Evolutionary conservation across 2,329 filamentous ascomycete species (phyloP).

Genomic region (Fusarium algeriense): DNA sequence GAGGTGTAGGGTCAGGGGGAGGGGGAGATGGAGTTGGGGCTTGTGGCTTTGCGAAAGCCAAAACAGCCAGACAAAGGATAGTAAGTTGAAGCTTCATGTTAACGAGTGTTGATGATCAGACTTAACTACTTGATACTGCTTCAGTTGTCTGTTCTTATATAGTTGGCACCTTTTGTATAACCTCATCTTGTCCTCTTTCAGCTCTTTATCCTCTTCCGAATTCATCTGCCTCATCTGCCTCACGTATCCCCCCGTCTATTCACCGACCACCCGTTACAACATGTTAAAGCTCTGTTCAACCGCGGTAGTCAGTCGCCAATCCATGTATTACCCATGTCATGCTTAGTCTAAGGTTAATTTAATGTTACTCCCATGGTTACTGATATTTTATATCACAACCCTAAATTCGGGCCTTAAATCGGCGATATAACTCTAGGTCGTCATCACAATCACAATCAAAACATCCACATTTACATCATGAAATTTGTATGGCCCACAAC

Average conservation of each 20-base stretch:
- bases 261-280: neutral
- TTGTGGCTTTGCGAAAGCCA: slow-evolving; percentile 46
- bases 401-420: neutral
- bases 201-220: neutral
- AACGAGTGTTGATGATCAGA: slow-evolving; percentile 6
- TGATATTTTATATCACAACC: neutral
- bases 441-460: neutral
- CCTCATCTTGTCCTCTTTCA: neutral
- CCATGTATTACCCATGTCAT: neutral
- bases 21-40: slow-evolving; percentile 29
- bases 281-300: neutral
- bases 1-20: slow-evolving; percentile 26
- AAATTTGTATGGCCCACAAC: slow-evolving; percentile 1
- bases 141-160: slow-evolving; percentile 1
- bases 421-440: neutral
- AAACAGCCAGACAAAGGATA: slow-evolving; percentile 38
- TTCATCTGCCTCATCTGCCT: neutral
- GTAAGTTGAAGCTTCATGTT: slow-evolving; percentile 47
- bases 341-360: neutral
- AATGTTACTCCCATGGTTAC: neutral
- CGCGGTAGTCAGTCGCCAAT: neutral
- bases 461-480: slow-evolving; percentile 21
- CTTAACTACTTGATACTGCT: neutral
- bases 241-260: neutral
- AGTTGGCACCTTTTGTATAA: neutral